phyloP scores from a whole-genome alignment of 768 basidiomycete genomes.

The Termitomyces sp. region DNA sequence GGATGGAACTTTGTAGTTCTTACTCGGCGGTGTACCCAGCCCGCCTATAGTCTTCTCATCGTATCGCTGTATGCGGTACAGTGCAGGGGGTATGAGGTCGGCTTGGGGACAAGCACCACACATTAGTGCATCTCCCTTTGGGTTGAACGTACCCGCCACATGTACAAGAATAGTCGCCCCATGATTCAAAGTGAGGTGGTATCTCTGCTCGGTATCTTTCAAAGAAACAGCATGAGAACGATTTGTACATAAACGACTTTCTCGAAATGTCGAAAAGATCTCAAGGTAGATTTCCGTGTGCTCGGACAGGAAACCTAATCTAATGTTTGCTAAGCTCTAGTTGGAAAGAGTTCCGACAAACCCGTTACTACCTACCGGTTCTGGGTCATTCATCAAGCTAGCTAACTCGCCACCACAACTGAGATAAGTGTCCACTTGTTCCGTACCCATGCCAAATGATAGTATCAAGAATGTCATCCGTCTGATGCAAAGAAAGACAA shows the following conservation, averaged over 20 bases:
- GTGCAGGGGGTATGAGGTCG: neutral
- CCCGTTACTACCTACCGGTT: neutral
- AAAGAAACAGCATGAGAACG: neutral
- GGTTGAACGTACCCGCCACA: neutral
- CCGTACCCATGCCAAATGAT: neutral
- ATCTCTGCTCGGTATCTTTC: neutral
- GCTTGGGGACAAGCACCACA: neutral
- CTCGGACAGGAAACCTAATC: neutral
- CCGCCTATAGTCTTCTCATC: slow-evolving; percentile 1
- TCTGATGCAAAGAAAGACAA: neutral
- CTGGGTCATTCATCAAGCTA: no score
- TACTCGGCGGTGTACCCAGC: slow-evolving; percentile 1
- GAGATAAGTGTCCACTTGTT: neutral
- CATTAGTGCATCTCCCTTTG: neutral
- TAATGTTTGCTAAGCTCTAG: neutral
- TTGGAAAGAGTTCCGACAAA: neutral
- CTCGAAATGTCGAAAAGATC: neutral
- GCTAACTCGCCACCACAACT: neutral
- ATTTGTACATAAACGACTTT: neutral
- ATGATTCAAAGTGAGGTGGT: neutral
- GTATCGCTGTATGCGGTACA: neutral
- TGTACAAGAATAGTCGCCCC: neutral
- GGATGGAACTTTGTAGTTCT: neutral
- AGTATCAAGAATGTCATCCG: neutral
- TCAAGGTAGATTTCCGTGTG: neutral